Base-by-base conservation (phyloP, 1,139 yeast genomes). In the Geotrichum phurueaensis region DNA sequence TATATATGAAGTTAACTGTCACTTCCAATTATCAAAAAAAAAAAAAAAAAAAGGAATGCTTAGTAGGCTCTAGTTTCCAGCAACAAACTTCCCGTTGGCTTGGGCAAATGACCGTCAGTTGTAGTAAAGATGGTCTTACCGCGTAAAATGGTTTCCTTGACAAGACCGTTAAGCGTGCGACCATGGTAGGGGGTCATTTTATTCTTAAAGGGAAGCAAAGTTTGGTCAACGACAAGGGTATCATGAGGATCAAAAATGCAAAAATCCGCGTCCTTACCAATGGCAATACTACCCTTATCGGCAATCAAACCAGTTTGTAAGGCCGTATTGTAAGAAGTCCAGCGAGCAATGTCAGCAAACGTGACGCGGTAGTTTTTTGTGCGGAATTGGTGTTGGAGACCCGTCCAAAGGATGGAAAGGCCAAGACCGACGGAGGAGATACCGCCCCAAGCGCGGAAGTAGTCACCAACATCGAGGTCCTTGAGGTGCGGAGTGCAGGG, bases 391-490 rank as follows among this genome's bases (percentile, higher is more conserved):
- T 39, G 47, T 51, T 20, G 6, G 23, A 33, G 9, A 27, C 86
- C 90, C 1, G 96, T 88, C 79, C 82, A 85, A 61, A 91, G 75
- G 52, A 91, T 80, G 0, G 96, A 87, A 59, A 91, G 79, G 0
- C 97, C 97, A 56, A 91, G 82, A 0, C 97, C 97, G 29, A 91
- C 95, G 1, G 96, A 88, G 1, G 96, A 81, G 57, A 91, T 89
- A n/a, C 97, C 97, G 55, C 97, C 97, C 97, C 97, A 91, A 1
- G 97, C 96, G 55, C 84, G 82, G 72, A 89, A 84, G 72, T 91
- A 91, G 71, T 92, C 96, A 55, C 97, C 97, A 61, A 83, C 81
- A 31, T 85, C 87, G 60, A 90, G 77, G 23, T 87, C 87, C 73
- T 91, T 91, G 68, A 91, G 78, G 64, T 89, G 89, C 0, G 97